These are phyloP conservation scores for Dicorynia guianensis DNA, from an alignment of 306 rosid species.

Conservation along the genomic window DNA sequence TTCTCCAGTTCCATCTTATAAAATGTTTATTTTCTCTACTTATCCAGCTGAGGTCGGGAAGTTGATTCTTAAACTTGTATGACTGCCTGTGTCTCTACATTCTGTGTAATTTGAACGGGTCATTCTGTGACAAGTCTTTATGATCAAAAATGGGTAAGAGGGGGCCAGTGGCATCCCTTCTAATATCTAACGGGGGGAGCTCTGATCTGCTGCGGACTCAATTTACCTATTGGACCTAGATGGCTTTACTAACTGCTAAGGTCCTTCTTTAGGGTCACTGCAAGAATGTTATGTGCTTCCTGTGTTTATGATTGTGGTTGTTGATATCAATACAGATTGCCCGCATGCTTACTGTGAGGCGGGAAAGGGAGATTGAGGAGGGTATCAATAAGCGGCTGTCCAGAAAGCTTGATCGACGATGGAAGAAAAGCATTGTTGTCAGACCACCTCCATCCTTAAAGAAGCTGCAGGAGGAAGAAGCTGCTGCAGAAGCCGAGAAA, in stretches of 20 bases:
- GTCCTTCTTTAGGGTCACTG: conserved; percentile 25
- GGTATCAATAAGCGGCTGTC: conserved; percentile 88
- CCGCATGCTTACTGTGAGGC: conserved; percentile 90
- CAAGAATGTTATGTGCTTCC: conserved; percentile 19
- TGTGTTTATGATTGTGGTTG: conserved; percentile 7
- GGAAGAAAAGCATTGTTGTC: conserved; percentile 87
- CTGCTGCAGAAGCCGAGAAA: conserved; percentile 70
- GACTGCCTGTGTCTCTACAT: not conserved
- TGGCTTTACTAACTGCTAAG: conserved; percentile 11
- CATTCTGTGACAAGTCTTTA: conserved; percentile 14
- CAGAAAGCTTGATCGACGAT: conserved; percentile 80
- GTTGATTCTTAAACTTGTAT: not conserved
- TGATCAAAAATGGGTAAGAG: not conserved
- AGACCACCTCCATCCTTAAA: conserved; percentile 80
- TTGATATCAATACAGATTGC: conserved; percentile 62
- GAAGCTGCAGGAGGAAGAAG: conserved; percentile 82
- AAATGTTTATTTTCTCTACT: conserved; percentile 25
- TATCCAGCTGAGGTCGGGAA: conserved; percentile 6
- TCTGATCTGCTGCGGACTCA: not conserved
- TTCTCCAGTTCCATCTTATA: not conserved
- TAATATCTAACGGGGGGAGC: not conserved
- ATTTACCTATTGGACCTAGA: too few species aligned
- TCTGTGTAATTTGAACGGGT: conserved; percentile 32
- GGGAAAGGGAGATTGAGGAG: conserved; percentile 91
- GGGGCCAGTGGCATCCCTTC: not conserved